phyloP scores from a whole-genome alignment of 2,329 filamentous ascomycete genomes.

The Didymella exigua region DNA sequence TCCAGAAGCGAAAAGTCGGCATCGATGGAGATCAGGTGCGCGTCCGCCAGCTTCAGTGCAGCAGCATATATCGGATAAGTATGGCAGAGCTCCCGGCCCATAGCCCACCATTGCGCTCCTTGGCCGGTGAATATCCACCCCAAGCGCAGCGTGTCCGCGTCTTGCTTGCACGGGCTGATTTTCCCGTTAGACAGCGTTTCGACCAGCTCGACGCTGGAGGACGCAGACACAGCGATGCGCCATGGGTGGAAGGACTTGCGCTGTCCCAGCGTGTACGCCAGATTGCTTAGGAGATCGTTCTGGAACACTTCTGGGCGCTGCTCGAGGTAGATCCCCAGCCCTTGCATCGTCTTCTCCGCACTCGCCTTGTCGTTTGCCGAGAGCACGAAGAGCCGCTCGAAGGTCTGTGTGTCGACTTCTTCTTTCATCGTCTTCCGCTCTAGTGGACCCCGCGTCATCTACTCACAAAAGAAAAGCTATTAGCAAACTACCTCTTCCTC shows the following conservation, averaged over 20 bases:
- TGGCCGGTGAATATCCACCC: conserved; percentile 37
- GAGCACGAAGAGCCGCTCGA: conserved; percentile 14
- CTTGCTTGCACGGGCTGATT: conserved; percentile 5
- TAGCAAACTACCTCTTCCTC: conserved; percentile 24
- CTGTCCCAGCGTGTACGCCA: conserved; percentile 16
- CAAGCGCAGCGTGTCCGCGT: not conserved
- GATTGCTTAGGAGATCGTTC: conserved; percentile 12
- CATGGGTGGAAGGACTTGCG: conserved; percentile 11
- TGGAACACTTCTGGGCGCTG: conserved; percentile 8
- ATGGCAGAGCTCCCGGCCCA: conserved; percentile 28
- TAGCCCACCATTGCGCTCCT: conserved; percentile 35
- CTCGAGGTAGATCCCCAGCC: conserved; percentile 1
- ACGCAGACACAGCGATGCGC: conserved; percentile 5
- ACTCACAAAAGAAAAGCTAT: conserved; percentile 32
- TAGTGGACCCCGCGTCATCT: conserved; percentile 24
- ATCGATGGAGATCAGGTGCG: not conserved
- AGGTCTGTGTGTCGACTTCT: conserved; percentile 24
- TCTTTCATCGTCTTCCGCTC: conserved; percentile 32
- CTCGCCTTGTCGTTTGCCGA: conserved; percentile 18
- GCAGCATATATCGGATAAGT: not conserved
- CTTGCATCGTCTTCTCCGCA: conserved; percentile 2
- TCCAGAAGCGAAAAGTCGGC: conserved; percentile 12
- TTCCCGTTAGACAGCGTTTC: not conserved
- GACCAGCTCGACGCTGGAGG: not conserved
- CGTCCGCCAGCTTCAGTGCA: not conserved